These are phyloP conservation scores for Paraconiothyrium brasiliense DNA, from an alignment of 2,329 filamentous ascomycete genomes.

Conservation along the genomic window DNA sequence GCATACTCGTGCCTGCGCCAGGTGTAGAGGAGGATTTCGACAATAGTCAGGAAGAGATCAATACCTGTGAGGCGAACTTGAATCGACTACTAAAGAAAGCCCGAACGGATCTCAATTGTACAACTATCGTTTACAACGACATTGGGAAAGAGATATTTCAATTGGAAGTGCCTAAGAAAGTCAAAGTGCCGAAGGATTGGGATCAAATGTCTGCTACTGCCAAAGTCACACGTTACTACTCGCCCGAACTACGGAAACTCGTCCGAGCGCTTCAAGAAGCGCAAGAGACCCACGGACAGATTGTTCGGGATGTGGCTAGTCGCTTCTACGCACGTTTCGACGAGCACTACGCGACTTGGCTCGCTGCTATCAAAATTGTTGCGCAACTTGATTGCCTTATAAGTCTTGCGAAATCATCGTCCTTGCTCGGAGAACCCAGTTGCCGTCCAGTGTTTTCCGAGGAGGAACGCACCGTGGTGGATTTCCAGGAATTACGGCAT, in stretches of 20 bases:
- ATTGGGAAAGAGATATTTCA: conserved; percentile 98
- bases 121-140: conserved; percentile 67
- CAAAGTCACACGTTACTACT: conserved; percentile 93
- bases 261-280: conserved; percentile 92
- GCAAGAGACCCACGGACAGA: conserved; percentile 91
- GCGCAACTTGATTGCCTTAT: conserved; percentile 95
- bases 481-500: conserved; percentile 91
- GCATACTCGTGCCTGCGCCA: conserved; percentile 82
- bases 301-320: conserved; percentile 83
- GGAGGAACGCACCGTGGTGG: conserved; percentile 83
- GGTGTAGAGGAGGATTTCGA: conserved; percentile 96
- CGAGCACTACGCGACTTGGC: conserved; percentile 83
- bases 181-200: conserved; percentile 90
- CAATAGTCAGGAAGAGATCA: conserved; percentile 77
- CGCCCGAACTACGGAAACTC: conserved; percentile 79
- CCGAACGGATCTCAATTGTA: conserved; percentile 78
- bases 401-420: conserved; percentile 88
- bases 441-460: conserved; percentile 91
- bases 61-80: conserved; percentile 77
- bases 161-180: conserved; percentile 84
- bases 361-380: conserved; percentile 87
- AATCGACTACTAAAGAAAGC: conserved; percentile 75
- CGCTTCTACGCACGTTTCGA: conserved; percentile 91
- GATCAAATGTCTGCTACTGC: conserved; percentile 95
- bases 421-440: conserved; percentile 82